A percentile compares a stretch with the other conserved stretches of the same genome.
These are phyloP conservation scores for Microsporum ferrugineum DNA, from an alignment of 2,329 filamentous ascomycete species.

Conservation along the genomic window DNA sequence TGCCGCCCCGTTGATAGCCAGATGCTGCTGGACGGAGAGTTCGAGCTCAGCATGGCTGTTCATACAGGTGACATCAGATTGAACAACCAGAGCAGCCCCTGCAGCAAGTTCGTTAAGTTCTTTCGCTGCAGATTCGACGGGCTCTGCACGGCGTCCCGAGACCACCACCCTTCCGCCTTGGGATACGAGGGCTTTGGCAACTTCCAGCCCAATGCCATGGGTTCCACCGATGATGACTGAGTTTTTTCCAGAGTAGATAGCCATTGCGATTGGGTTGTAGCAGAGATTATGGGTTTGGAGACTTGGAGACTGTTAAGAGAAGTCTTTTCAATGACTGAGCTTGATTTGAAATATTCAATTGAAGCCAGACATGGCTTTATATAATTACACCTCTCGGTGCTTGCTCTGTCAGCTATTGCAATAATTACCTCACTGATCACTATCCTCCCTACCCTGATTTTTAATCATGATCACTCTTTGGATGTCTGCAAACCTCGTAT, in stretches of 20 bases:
- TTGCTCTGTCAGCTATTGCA: not conserved
- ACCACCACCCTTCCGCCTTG: constrained; percentile 32
- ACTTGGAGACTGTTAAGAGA: not conserved
- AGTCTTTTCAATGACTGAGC: not conserved
- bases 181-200: constrained; percentile 26
- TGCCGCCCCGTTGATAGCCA: not conserved
- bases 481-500: not conserved
- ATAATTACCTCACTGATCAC: not conserved
- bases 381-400: not conserved
- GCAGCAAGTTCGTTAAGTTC: constrained; percentile 5
- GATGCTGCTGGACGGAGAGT: not conserved
- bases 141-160: constrained; percentile 20
- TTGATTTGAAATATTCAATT: not conserved
- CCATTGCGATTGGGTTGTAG: not conserved
- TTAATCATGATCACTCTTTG: not conserved
- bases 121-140: constrained; percentile 6
- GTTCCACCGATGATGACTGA: constrained; percentile 34
- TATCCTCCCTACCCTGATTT: not conserved
- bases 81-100: constrained; percentile 5
- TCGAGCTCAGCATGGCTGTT: constrained; percentile 6
- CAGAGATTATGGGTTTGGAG: not conserved
- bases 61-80: constrained; percentile 11
- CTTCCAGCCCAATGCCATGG: constrained; percentile 33
- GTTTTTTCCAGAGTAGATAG: constrained; percentile 21
- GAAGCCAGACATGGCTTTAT: not conserved